Conservation (phyloP, 2,329 filamentous ascomycete species). For the Trichoderma koningiopsis region DNA sequence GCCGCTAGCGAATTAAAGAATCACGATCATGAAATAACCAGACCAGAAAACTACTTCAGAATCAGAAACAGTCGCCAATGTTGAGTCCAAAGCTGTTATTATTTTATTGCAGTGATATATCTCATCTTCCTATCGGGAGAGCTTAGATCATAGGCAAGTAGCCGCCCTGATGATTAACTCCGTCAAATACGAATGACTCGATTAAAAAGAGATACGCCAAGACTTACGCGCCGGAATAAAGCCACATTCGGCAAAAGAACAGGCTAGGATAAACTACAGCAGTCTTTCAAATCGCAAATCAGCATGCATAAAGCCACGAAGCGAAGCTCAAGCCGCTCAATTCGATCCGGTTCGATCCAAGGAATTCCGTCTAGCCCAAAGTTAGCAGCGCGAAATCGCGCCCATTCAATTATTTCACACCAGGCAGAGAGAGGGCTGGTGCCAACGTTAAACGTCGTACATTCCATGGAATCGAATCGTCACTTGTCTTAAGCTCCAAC, state of each 20-base stretch:
- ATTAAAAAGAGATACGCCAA: neutral
- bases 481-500: neutral
- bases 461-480: neutral
- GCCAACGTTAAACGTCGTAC: neutral
- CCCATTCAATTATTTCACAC: neutral
- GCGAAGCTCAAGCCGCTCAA: neutral
- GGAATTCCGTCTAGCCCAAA: neutral
- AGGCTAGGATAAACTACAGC: neutral
- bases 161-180: neutral
- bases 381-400: neutral
- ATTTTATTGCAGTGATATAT: neutral
- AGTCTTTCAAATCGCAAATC: neutral
- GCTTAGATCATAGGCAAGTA: neutral
- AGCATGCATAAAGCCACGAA: neutral
- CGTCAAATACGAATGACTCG: neutral
- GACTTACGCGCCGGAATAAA: neutral
- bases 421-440: neutral
- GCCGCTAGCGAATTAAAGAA: neutral
- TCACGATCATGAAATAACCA: neutral
- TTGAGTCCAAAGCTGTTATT: neutral
- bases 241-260: neutral
- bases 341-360: neutral
- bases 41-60: neutral
- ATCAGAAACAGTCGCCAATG: neutral
- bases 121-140: neutral